A percentile compares a stretch with the other conserved stretches of the same genome.
phyloP scores from a whole-genome alignment of 2,329 filamentous ascomycete genomes.

The Neofusicoccum laricinum region DNA sequence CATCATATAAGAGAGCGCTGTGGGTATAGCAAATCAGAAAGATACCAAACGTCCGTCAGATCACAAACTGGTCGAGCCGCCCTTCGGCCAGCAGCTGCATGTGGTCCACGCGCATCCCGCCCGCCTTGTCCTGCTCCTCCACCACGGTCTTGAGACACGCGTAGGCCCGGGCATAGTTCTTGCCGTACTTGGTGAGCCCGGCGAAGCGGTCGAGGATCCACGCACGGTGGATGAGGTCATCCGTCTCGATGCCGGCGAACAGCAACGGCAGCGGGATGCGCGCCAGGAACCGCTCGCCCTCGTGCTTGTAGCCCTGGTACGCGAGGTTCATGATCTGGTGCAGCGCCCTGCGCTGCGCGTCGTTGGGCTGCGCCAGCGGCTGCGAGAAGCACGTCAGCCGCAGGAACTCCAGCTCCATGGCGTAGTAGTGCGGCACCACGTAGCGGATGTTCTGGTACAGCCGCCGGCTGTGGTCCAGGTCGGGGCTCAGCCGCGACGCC shows the following conservation, averaged over 20 bases:
- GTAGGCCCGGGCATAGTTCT: conserved; percentile 32
- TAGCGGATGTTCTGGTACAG: conserved; percentile 35
- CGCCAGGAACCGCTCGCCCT: conserved; percentile 31
- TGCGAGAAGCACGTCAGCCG: conserved; percentile 21
- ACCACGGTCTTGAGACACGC: conserved; percentile 26
- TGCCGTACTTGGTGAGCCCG: conserved; percentile 29
- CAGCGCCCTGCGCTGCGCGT: conserved; percentile 17
- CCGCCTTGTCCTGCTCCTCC: conserved; percentile 22
- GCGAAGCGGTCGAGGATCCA: conserved; percentile 35
- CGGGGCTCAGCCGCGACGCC: conserved; percentile 18
- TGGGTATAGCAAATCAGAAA: neutral
- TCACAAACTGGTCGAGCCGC: conserved; percentile 6
- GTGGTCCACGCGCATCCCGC: neutral
- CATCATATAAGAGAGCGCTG: neutral
- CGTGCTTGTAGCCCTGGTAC: conserved; percentile 33
- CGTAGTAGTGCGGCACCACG: conserved; percentile 37
- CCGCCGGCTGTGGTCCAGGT: conserved; percentile 25
- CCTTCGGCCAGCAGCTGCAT: conserved; percentile 7
- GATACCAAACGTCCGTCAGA: neutral
- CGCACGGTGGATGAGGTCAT: conserved; percentile 31
- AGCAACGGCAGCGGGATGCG: conserved; percentile 37
- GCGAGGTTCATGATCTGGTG: conserved; percentile 32
- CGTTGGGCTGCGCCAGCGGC: conserved; percentile 11
- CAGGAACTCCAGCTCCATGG: conserved; percentile 32
- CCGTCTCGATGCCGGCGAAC: conserved; percentile 36